Conservation (phyloP, 176 grass and related monocot genomes). For the Cocos nucifera region DNA sequence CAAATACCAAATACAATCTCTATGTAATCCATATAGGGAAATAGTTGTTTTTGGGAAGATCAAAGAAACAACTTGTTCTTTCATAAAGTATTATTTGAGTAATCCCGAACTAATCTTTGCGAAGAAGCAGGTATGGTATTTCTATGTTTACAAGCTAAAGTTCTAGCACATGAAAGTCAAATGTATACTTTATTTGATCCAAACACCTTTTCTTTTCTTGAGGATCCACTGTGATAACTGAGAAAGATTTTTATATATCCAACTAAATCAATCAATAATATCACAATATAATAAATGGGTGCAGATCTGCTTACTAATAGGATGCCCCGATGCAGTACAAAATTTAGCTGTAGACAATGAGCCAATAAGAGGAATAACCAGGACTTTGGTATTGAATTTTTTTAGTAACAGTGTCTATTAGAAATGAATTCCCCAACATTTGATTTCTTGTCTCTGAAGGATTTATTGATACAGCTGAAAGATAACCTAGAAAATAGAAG, state of each 20-base stretch:
- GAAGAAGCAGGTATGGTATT: not conserved
- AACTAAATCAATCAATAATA: conserved; percentile 1
- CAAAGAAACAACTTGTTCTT: not conserved
- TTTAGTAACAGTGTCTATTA: conserved; percentile 4
- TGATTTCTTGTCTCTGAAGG: too few relatives aligned
- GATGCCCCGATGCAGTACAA: not conserved
- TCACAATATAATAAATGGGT: conserved; percentile 2
- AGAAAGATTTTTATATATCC: conserved; percentile 3
- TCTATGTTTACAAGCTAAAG: conserved; percentile 25
- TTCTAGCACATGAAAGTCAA: conserved; percentile 23
- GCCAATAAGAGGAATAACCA: not conserved
- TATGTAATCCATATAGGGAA: too few relatives aligned
- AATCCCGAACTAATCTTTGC: conserved; percentile 4
- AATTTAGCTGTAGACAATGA: conserved; percentile 9
- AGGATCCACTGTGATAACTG: not conserved
- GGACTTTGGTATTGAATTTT: conserved; percentile 1
- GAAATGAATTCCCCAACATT: not conserved
- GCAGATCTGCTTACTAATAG: conserved; percentile 6
- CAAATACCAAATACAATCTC: too few relatives aligned
- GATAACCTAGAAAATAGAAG: too few relatives aligned
- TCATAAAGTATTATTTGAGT: conserved; percentile 10
- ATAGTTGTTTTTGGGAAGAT: too few relatives aligned
- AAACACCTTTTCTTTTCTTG: conserved; percentile 6
- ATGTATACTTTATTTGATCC: conserved; percentile 12
- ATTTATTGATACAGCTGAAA: too few relatives aligned